phyloP scores from a whole-genome alignment of 192 early-diverging fungal genomes.

The Gamsiella multidivaricata region DNA sequence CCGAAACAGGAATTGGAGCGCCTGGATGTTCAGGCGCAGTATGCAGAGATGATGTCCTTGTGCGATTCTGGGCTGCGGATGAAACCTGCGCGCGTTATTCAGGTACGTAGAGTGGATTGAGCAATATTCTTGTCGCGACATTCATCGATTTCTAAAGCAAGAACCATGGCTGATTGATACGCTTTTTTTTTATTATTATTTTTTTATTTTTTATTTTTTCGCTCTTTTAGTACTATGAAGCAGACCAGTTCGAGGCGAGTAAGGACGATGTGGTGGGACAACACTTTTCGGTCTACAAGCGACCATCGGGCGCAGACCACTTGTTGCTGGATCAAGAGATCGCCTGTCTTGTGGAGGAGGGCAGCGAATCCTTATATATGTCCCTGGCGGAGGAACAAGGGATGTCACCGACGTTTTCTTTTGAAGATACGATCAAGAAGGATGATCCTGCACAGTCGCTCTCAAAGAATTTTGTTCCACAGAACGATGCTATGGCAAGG shows the following conservation, averaged over 20 bases:
- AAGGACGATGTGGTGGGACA: constrained; percentile 43
- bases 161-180: not conserved
- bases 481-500: constrained; percentile 25
- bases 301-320: constrained; percentile 36
- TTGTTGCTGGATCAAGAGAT: constrained; percentile 43
- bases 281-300: constrained; percentile 27
- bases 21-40: constrained; percentile 30
- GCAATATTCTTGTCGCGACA: too few relatives aligned
- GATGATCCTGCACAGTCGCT: constrained; percentile 23
- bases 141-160: too few relatives aligned
- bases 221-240: constrained; percentile 28
- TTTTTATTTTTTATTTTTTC: not conserved
- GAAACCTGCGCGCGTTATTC: constrained; percentile 16
- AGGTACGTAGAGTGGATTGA: too few relatives aligned
- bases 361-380: constrained; percentile 19
- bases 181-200: not conserved
- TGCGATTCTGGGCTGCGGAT: constrained; percentile 38
- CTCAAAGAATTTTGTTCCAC: constrained; percentile 18
- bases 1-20: constrained; percentile 23
- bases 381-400: not conserved
- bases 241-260: constrained; percentile 30
- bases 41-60: constrained; percentile 44
- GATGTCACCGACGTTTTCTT: not conserved
- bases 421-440: constrained; percentile 14
- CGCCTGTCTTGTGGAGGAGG: constrained; percentile 25